Conservation (phyloP, 2,329 filamentous ascomycete genomes). For the Venturia oleaginea region DNA sequence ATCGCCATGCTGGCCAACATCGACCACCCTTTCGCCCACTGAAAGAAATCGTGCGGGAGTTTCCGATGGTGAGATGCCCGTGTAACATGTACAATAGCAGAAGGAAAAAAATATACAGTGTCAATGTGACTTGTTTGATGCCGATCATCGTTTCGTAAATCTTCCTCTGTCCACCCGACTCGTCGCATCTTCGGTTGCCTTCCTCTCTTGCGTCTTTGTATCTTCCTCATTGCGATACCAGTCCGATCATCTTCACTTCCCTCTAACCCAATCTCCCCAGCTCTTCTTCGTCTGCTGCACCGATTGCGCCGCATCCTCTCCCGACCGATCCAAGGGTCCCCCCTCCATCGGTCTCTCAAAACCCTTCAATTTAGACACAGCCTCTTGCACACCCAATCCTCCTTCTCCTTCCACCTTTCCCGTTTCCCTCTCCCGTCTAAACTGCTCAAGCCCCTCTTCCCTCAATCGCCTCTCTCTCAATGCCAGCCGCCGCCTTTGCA, state of each 20-base stretch:
- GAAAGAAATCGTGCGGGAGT: background rate
- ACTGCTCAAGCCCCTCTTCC: conserved; percentile 23
- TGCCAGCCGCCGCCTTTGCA: conserved; percentile 45
- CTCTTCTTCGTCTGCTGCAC: conserved; percentile 1
- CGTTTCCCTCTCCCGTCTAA: background rate
- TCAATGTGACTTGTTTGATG: background rate
- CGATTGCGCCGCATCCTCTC: background rate
- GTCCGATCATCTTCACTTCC: background rate
- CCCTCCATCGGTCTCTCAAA: background rate
- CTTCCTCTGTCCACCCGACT: background rate
- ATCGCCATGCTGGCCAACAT: no score
- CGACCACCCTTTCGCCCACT: background rate
- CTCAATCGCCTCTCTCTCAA: conserved; percentile 40
- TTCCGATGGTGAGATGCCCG: background rate
- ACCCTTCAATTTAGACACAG: background rate
- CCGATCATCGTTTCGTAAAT: background rate
- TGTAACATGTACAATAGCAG: background rate
- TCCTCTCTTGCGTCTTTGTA: background rate
- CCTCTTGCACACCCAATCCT: conserved; percentile 1
- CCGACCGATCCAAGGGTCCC: background rate
- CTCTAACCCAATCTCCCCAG: conserved; percentile 9
- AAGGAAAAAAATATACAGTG: background rate
- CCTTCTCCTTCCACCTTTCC: background rate
- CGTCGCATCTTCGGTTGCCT: background rate
- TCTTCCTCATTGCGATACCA: background rate